These are phyloP conservation scores for Jackrogersella minutella DNA, from an alignment of 495 filamentous ascomycete species.

Conservation along the genomic window DNA sequence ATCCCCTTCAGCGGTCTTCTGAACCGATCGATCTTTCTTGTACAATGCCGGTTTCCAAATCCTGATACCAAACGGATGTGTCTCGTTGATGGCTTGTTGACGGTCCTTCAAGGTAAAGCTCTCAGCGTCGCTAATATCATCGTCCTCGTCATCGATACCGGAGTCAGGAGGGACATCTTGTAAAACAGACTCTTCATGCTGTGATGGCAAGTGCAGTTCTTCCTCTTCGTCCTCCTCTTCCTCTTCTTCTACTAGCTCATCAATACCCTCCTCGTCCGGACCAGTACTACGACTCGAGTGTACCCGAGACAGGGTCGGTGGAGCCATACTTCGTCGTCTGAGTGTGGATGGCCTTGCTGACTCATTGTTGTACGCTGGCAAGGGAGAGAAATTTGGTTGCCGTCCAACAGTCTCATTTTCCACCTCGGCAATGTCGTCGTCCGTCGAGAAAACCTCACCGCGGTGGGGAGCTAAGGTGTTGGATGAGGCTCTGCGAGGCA, in stretches of 20 bases:
- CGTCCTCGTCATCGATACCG: constrained; percentile 62
- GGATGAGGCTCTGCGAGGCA: constrained; percentile 77
- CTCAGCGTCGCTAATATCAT: constrained; percentile 75
- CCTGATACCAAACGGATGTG: constrained; percentile 97
- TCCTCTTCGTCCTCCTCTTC: constrained; percentile 33
- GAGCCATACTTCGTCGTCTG: constrained; percentile 69
- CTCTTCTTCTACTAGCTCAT: constrained; percentile 44
- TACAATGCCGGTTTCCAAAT: constrained; percentile 99
- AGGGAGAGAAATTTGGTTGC: constrained; percentile 37
- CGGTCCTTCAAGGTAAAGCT: constrained; percentile 90
- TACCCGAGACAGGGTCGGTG: constrained; percentile 65
- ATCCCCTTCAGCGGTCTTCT: constrained; percentile 94
- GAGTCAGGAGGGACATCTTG: constrained; percentile 35
- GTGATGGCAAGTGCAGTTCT: constrained; percentile 32
- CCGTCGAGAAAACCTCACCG: constrained; percentile 90
- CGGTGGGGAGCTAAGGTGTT: constrained; percentile 76
- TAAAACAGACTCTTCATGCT: constrained; percentile 47
- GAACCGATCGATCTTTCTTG: constrained; percentile 95
- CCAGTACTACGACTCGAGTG: constrained; percentile 59
- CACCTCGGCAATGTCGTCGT: constrained; percentile 88
- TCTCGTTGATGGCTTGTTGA: constrained; percentile 98
- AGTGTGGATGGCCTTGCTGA: constrained; percentile 65
- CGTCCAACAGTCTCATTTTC: constrained; percentile 63
- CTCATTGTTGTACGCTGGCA: constrained; percentile 39
- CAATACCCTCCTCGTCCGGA: constrained; percentile 56